phyloP scores from a whole-genome alignment of 345 rosid species.

The Brassica cretica region DNA sequence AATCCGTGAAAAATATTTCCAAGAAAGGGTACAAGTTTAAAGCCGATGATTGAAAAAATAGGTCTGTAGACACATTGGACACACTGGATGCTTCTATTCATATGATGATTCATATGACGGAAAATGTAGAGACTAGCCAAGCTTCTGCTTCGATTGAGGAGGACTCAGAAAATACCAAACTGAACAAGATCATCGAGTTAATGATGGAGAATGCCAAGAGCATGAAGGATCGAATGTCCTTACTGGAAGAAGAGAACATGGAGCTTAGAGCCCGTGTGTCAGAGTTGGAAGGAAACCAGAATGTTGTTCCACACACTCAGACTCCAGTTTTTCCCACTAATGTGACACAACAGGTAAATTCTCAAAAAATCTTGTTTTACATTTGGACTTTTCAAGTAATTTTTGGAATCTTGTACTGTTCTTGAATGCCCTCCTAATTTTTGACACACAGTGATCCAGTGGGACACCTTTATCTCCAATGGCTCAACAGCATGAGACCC shows the following conservation, averaged over 20 bases:
- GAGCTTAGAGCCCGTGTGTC: too few relatives aligned
- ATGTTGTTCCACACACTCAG: not conserved
- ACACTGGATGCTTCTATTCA: not conserved
- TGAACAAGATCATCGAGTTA: too few relatives aligned
- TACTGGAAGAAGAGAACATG: too few relatives aligned
- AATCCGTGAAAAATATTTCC: not conserved
- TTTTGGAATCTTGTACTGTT: not conserved
- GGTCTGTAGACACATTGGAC: not conserved
- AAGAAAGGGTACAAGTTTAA: not conserved
- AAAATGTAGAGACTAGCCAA: not conserved
- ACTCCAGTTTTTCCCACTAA: not conserved
- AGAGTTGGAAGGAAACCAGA: too few relatives aligned
- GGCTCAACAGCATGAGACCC: not conserved
- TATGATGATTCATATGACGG: not conserved
- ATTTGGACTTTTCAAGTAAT: not conserved
- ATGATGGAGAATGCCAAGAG: too few relatives aligned
- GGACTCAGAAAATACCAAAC: not conserved
- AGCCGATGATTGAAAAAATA: not conserved
- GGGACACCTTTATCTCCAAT: not conserved
- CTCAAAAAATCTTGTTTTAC: not conserved
- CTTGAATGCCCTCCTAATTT: not conserved
- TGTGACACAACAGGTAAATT: not conserved
- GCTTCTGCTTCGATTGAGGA: not conserved
- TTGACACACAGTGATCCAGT: not conserved
- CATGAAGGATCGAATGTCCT: too few relatives aligned